phyloP scores from a whole-genome alignment of 257 asterid species.

The Ilex asprella region DNA sequence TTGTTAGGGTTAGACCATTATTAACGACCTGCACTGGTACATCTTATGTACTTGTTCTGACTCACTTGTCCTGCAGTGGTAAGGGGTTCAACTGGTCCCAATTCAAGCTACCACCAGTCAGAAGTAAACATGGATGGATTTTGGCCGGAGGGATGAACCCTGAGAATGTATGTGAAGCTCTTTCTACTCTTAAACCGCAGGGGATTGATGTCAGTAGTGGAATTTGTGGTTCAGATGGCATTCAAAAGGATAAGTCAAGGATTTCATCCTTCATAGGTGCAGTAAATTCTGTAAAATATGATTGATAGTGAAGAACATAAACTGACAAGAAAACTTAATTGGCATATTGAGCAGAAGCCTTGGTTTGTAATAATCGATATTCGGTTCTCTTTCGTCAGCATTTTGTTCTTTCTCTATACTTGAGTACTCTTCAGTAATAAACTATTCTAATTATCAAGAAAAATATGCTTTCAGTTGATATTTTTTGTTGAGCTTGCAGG shows the following conservation, averaged over 20 bases:
- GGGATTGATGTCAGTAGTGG: slow-evolving; percentile 95
- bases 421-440: no score
- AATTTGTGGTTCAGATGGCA: slow-evolving; percentile 73
- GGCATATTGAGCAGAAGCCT: no score
- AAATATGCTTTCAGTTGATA: no score
- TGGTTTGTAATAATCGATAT: no score
- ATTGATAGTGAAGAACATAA: slow-evolving; percentile 9
- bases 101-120: slow-evolving; percentile 58
- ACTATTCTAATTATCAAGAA: no score
- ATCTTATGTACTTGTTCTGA: not conserved
- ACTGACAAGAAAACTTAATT: not conserved
- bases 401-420: no score
- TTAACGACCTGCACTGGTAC: not conserved
- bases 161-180: slow-evolving; percentile 59
- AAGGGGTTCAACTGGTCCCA: slow-evolving; percentile 77
- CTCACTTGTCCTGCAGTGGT: slow-evolving; percentile 43
- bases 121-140: slow-evolving; percentile 82
- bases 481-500: no score
- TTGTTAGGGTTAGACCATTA: not conserved
- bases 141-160: slow-evolving; percentile 87
- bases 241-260: slow-evolving; percentile 60
- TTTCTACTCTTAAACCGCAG: slow-evolving; percentile 62
- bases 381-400: no score
- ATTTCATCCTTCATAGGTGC: slow-evolving; percentile 63
- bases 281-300: slow-evolving; percentile 39